Conservation (phyloP, 495 filamentous ascomycete species). For the Penicillium canescens region DNA sequence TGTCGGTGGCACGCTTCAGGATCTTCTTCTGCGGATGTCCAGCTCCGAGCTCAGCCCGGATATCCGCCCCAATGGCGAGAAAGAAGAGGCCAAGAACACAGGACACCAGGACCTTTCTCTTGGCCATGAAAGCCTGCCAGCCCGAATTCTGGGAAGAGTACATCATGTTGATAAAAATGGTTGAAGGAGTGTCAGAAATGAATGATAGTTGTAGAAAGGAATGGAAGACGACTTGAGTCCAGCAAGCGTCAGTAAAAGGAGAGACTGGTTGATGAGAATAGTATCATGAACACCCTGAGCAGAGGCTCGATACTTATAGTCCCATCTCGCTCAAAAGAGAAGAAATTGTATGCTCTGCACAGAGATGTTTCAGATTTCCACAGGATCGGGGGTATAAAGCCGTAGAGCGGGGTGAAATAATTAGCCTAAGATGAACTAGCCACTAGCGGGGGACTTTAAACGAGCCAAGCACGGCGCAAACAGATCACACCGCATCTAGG, state of each 20-base stretch:
- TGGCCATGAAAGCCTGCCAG: constrained; percentile 5
- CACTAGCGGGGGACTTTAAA: constrained; percentile 5
- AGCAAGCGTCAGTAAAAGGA: constrained; percentile 9
- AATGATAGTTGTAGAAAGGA: constrained; percentile 1
- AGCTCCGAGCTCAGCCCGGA: constrained; percentile 2
- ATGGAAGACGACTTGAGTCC: constrained; percentile 11
- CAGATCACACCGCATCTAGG: background rate
- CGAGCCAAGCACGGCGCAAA: constrained; percentile 3
- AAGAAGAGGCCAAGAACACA: constrained; percentile 5
- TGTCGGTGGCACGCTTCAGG: background rate
- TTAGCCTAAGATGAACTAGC: background rate
- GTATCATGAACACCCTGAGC: background rate
- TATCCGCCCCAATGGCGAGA: constrained; percentile 2
- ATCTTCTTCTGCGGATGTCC: background rate
- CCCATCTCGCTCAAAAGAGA: background rate
- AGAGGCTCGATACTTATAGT: background rate
- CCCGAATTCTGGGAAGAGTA: background rate
- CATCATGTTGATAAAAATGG: constrained; percentile 6
- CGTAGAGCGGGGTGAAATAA: background rate
- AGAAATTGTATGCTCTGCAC: background rate
- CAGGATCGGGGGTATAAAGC: background rate
- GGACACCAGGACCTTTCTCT: background rate
- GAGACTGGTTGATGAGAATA: constrained; percentile 1
- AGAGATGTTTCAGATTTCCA: background rate
- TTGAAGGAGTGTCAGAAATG: constrained; percentile 1